phyloP scores from a whole-genome alignment of 345 rosid genomes.

The Ceriops zippeliana region DNA sequence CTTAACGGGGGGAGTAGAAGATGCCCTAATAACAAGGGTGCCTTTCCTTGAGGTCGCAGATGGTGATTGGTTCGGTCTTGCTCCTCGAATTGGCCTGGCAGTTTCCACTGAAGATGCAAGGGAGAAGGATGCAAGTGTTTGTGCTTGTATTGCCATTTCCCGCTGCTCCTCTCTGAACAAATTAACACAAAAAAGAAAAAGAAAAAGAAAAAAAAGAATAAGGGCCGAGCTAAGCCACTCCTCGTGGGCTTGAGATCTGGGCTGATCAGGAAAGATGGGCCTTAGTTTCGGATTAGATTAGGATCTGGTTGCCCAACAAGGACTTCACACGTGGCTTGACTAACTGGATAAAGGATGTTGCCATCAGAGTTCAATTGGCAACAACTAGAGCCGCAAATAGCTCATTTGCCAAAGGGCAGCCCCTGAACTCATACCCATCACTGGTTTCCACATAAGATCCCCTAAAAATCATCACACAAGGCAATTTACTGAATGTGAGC shows the following conservation, averaged over 20 bases:
- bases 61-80: slow-evolving; percentile 40
- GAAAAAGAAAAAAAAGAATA: background rate
- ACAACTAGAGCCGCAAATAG: too few relatives aligned
- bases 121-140: slow-evolving; percentile 79
- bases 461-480: too few relatives aligned
- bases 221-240: slow-evolving; percentile 17
- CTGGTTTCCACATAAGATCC: too few relatives aligned
- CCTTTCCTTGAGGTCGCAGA: slow-evolving; percentile 46
- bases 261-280: slow-evolving; percentile 5
- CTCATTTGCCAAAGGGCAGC: too few relatives aligned
- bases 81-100: slow-evolving; percentile 62
- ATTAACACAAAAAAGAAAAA: background rate
- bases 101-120: slow-evolving; percentile 46
- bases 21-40: slow-evolving; percentile 64
- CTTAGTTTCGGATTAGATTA: slow-evolving; percentile 44
- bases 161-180: background rate
- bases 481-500: too few relatives aligned
- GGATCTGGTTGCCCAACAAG: slow-evolving; percentile 63
- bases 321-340: slow-evolving; percentile 47
- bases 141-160: slow-evolving; percentile 59
- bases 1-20: slow-evolving; percentile 92
- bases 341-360: slow-evolving; percentile 52
- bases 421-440: too few relatives aligned
- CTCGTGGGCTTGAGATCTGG: slow-evolving; percentile 27
- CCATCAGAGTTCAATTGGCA: background rate